Evolutionary conservation across 352 stramenopile genomes (phyloP).

Genomic region (Pythium guiyangense): DNA sequence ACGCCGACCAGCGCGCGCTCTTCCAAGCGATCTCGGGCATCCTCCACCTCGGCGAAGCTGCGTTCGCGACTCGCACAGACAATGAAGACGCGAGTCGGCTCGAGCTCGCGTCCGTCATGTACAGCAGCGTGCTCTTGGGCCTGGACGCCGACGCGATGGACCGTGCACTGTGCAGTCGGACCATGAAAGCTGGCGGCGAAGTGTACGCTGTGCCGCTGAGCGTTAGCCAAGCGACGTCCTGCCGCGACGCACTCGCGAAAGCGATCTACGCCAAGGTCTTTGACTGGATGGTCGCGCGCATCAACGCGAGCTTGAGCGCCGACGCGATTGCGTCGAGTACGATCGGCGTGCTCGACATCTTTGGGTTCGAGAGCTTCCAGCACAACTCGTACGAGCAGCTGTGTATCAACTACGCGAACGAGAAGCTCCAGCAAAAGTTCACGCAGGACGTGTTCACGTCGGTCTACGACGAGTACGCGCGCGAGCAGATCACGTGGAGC

Average conservation of each 20-base stretch:
- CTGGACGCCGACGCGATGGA: constrained; percentile 46
- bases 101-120: constrained; percentile 26
- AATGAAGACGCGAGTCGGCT: constrained; percentile 63
- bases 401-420: constrained; percentile 92
- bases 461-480: constrained; percentile 60
- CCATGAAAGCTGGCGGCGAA: constrained; percentile 69
- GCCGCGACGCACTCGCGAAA: constrained; percentile 92
- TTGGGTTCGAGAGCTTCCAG: constrained; percentile 86
- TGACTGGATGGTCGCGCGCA: constrained; percentile 91
- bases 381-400: constrained; percentile 93
- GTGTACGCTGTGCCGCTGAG: constrained; percentile 59
- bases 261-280: constrained; percentile 95
- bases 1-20: constrained; percentile 50
- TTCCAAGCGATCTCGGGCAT: constrained; percentile 71
- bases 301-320: constrained; percentile 72
- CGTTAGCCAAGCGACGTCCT: constrained; percentile 68
- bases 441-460: constrained; percentile 89
- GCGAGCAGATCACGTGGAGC: constrained; percentile 68
- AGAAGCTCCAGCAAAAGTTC: constrained; percentile 92
- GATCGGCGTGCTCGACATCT: constrained; percentile 90
- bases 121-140: constrained; percentile 44
- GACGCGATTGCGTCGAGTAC: constrained; percentile 23
- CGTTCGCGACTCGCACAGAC: constrained; percentile 35
- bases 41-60: constrained; percentile 73
- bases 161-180: constrained; percentile 52